Percentiles rank a stretch among this genome's conserved stretches.
phyloP scores from a whole-genome alignment of 2,329 filamentous ascomycete species.

The Blastomyces gilchristii region DNA sequence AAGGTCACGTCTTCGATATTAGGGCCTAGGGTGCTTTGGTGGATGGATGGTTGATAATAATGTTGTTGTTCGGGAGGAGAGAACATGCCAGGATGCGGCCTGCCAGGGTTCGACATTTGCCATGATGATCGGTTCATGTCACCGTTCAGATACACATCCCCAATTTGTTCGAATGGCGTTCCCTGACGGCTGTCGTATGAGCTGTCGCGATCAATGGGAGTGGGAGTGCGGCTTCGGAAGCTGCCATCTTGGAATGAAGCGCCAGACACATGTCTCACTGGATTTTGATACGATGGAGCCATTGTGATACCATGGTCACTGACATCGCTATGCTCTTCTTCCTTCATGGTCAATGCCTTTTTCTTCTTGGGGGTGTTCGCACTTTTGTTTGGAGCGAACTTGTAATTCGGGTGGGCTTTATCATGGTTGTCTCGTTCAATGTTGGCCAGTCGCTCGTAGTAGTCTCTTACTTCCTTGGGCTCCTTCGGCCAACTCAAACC shows the following conservation, averaged over 20 bases:
- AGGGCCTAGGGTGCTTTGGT: slow-evolving; percentile 30
- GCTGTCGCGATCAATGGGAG: slow-evolving; percentile 24
- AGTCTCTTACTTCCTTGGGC: slow-evolving; percentile 56
- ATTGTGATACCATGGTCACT: slow-evolving; percentile 22
- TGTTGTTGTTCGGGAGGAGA: slow-evolving; percentile 38
- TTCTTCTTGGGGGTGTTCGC: slow-evolving; percentile 41
- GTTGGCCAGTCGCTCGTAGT: slow-evolving; percentile 69
- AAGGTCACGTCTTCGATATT: slow-evolving; percentile 38
- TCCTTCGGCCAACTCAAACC: slow-evolving; percentile 81
- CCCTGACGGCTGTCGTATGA: slow-evolving; percentile 14
- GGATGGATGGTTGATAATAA: slow-evolving; percentile 43
- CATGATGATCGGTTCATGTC: slow-evolving; percentile 38
- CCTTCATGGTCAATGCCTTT: slow-evolving; percentile 28
- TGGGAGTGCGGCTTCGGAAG: slow-evolving; percentile 27
- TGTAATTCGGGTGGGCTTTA: slow-evolving; percentile 79
- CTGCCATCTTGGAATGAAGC: slow-evolving; percentile 23
- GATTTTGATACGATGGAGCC: slow-evolving; percentile 16
- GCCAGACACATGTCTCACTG: slow-evolving; percentile 18
- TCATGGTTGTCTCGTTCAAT: slow-evolving; percentile 78
- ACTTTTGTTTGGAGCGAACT: slow-evolving; percentile 76
- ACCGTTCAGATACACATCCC: slow-evolving; percentile 11
- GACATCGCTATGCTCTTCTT: slow-evolving; percentile 34
- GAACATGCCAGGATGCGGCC: slow-evolving; percentile 39
- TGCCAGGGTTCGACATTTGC: slow-evolving; percentile 43
- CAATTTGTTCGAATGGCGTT: slow-evolving; percentile 12